Base-by-base conservation (phyloP, 495 filamentous ascomycete genomes). In the Platismatia glauca region DNA sequence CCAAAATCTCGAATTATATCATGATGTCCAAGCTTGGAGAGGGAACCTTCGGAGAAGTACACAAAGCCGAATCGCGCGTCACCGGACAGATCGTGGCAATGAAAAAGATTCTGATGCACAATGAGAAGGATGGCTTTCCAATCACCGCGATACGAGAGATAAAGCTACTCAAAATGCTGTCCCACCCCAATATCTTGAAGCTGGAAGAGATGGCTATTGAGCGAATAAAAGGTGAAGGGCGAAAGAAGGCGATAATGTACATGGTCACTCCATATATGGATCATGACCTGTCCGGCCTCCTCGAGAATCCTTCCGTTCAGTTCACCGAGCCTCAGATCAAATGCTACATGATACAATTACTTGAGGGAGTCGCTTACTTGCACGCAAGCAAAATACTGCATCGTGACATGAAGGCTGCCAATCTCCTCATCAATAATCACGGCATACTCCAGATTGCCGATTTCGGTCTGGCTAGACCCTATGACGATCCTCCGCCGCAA, bases 241-340 rank as follows among this genome's bases (percentile, higher is more conserved):
- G 85, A 56, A 94, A 91, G 73, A 85, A 87, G 62, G 86, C 89
- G 0, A 89, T 90, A 71, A 89, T 97, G 81, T 97, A 96, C 72
- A 99, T 99, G 94, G 94, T 97, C 58, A 95, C 86, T 31, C 93
- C 92, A 38, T 99, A 97, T 71, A 96, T 97, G 93, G 94, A 97
- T 68, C 94, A 99, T 71, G 94, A 99, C 71, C 81, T 99, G 8
- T 95, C 93, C 22, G 94, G 94, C 59, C 82, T 99, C 18, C 82
- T 99, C 64, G 94, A 97, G 71, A 99, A 99, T 67, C 92, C 93
- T 34, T 81, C 83, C 7, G 92, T 97, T 59, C 82, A 83, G 18
- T 90, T 99, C 64, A 89, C 85, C 12, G 85, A 91, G 69, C 83
- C 88, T 8, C 91, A 97, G 72, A 95, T 97, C 70, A 99, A 99